phyloP scores from a whole-genome alignment of 108 stramenopile genomes.

The Halocafeteria seosinensis region DNA sequence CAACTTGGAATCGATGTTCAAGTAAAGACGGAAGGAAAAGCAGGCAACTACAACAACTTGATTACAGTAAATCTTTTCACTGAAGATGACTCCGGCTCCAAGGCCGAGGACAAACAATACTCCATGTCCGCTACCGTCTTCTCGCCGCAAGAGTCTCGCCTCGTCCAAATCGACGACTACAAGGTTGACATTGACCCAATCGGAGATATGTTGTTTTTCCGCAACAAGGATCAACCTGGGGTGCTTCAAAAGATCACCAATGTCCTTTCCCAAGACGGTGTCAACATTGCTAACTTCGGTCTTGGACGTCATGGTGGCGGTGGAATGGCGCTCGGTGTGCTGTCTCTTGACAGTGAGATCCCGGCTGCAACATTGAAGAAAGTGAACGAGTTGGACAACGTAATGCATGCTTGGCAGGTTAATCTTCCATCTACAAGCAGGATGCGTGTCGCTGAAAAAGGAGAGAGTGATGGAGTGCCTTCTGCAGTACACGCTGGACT shows the following conservation, averaged over 20 bases:
- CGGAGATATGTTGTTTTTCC: slow-evolving; percentile 34
- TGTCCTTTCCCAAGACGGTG: slow-evolving; percentile 12
- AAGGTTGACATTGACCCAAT: slow-evolving; percentile 22
- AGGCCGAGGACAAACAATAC: slow-evolving; percentile 20
- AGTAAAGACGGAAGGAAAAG: slow-evolving; percentile 30
- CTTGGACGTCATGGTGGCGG: slow-evolving; percentile 24
- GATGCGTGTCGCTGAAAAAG: neutral
- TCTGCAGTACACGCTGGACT: neutral
- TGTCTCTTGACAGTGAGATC: slow-evolving; percentile 22
- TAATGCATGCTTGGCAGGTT: slow-evolving; percentile 11
- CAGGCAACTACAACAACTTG: slow-evolving; percentile 25
- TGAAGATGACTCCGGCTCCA: slow-evolving; percentile 21
- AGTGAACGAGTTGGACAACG: slow-evolving; percentile 18
- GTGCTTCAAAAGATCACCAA: slow-evolving; percentile 23
- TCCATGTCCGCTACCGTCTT: slow-evolving; percentile 15
- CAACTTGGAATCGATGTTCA: slow-evolving; percentile 14
- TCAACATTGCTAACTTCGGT: slow-evolving; percentile 38
- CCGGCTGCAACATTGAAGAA: slow-evolving; percentile 10
- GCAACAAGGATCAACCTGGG: slow-evolving; percentile 35
- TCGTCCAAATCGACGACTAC: slow-evolving; percentile 23
- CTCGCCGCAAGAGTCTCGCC: neutral
- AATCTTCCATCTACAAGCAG: neutral
- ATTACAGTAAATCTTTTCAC: slow-evolving; percentile 33
- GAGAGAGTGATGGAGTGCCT: neutral
- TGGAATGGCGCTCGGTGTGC: slow-evolving; percentile 27